These are phyloP conservation scores for Leishmania guyanensis DNA, from an alignment of 208 protist genomes.

Conservation along the genomic window DNA sequence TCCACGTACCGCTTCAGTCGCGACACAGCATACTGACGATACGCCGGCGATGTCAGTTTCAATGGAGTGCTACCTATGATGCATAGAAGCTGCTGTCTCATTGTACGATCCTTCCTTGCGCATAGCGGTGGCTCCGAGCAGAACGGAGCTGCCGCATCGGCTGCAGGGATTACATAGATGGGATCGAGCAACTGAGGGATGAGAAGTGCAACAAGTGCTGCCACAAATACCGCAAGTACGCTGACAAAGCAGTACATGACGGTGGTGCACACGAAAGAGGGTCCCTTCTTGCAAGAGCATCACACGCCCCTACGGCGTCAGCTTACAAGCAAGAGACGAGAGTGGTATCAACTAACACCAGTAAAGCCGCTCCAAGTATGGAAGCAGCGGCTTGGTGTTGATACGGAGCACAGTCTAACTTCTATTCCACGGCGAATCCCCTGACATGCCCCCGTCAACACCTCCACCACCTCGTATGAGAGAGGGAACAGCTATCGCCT, in stretches of 20 bases:
- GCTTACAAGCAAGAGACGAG: background rate
- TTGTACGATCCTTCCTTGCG: slow-evolving; percentile 19
- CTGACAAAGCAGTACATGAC: background rate
- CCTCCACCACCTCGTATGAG: background rate
- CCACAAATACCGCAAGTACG: background rate
- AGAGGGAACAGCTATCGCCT: background rate
- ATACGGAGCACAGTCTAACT: background rate
- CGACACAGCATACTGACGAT: slow-evolving; percentile 37
- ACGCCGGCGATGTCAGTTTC: slow-evolving; percentile 17
- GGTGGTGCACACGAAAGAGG: background rate
- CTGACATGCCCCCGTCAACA: background rate
- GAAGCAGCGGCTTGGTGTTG: background rate
- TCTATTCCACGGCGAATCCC: background rate
- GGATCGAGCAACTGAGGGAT: background rate
- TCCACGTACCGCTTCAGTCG: slow-evolving; percentile 36
- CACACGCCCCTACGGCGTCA: background rate
- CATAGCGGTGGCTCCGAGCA: slow-evolving; percentile 41
- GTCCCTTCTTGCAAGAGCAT: background rate
- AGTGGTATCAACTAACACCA: background rate
- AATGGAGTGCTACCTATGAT: slow-evolving; percentile 17
- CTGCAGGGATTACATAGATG: background rate
- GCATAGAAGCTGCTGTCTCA: slow-evolving; percentile 24
- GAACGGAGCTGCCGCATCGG: background rate
- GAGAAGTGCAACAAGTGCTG: background rate
- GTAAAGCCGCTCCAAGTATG: background rate